Conservation (phyloP, 331 rosid genomes). For the Pyrus hybrid region DNA sequence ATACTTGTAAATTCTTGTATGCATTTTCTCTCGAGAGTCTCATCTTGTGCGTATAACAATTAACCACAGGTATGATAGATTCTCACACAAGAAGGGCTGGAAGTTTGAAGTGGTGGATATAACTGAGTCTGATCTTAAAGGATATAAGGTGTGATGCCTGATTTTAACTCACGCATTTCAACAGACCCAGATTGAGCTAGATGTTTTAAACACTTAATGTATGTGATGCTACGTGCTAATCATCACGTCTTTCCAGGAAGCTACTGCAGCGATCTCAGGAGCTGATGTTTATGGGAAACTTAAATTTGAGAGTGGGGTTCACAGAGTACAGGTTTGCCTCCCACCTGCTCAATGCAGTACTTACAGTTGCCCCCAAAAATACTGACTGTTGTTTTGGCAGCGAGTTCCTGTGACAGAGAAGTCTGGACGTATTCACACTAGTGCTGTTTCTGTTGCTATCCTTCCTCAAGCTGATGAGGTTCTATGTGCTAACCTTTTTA, state of each 20-base stretch:
- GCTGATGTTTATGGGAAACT: conserved; percentile 68
- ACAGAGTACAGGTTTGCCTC: conserved; percentile 79
- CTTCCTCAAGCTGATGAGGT: conserved; percentile 96
- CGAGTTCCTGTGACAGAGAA: conserved; percentile 93
- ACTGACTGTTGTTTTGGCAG: conserved; percentile 36
- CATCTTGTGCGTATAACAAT: not conserved
- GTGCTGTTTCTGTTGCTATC: conserved; percentile 95
- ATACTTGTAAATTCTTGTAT: conserved; percentile 1
- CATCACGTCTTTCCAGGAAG: not conserved
- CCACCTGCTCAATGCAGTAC: conserved; percentile 8
- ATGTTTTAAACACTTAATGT: not conserved
- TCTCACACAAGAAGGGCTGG: conserved; percentile 74
- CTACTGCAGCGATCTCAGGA: not conserved
- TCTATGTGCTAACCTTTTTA: conserved; percentile 9
- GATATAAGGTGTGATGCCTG: conserved; percentile 51
- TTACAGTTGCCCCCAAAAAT: not conserved
- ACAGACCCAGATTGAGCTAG: not conserved
- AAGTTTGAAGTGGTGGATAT: conserved; percentile 72
- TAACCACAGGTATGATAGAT: conserved; percentile 67
- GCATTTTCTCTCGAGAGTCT: conserved; percentile 12
- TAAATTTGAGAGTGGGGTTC: conserved; percentile 93
- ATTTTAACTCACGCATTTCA: not conserved
- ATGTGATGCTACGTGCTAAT: not conserved
- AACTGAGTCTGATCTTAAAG: conserved; percentile 73
- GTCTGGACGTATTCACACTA: conserved; percentile 86